Base-by-base conservation (phyloP, 1,139 yeast species). In the Sugiyamaella grinbergsii region DNA sequence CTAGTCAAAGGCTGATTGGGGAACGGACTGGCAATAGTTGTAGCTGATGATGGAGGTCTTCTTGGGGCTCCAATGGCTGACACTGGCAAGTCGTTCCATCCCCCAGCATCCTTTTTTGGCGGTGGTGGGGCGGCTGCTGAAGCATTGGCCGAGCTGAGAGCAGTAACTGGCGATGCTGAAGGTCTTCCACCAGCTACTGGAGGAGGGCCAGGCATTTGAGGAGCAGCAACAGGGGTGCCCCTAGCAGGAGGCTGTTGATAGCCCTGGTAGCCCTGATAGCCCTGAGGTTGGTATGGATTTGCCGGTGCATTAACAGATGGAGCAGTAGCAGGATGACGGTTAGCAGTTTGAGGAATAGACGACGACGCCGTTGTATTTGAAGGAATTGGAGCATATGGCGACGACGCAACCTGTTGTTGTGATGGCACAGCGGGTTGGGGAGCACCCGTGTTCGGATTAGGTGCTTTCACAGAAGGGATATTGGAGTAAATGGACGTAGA, bases 61-160 rank as follows among this genome's bases (percentile, higher is more conserved):
- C 84, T 77, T 31, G 80, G 76, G 5, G 52, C 44, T 39, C 55
- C 47, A 42, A 64, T 44, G 28, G 71, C 60, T 23, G 80, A 75
- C n/a, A 83, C 77, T 45, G 97, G 96, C 58, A 91, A 74, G 68
- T 91, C 97, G 64, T 91, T 91, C 97, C 97, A 91, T 2, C 97
- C 97, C 45, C 86, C 93, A 42, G 83, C 83, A 42, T 85, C 85
- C 62, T 77, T 79, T 60, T 75, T 79, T 43, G 74, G 71, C 24
- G 61, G 55, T 10, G 62, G 54, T 4, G 63, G 63, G 11, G 61
- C 57, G 2, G 53, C 54, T 31, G 65, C 58, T 33, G 75, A 67
- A 24, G 70, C 67, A 19, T 72, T 73, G 51, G 71, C 42, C 18
- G 45, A 31, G 34, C 29, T 13, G 3, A 26, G 4, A 20, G 52